These are phyloP conservation scores for Colletotrichum aenigma DNA, from an alignment of 2,329 filamentous ascomycete species.

Conservation along the genomic window DNA sequence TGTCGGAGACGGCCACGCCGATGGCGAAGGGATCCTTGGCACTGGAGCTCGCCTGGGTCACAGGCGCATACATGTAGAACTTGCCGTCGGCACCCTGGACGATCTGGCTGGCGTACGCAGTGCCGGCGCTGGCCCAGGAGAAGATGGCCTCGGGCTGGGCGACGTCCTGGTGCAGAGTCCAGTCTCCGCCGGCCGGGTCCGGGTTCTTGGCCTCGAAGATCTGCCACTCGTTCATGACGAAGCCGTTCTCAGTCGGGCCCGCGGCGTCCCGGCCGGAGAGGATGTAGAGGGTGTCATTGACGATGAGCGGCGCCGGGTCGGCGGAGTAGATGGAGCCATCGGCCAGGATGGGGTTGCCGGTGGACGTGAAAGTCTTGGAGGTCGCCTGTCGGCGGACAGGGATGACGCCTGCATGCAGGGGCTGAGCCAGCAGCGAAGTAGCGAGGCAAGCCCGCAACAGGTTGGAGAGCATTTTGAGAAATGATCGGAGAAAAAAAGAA, in stretches of 20 bases:
- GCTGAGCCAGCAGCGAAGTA: slow-evolving; percentile 4
- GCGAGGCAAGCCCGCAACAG: background rate
- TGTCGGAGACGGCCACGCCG: slow-evolving; percentile 39
- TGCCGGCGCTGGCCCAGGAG: slow-evolving; percentile 35
- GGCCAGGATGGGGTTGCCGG: slow-evolving; percentile 40
- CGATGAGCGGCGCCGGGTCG: slow-evolving; percentile 41
- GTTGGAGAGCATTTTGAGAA: background rate
- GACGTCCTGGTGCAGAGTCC: slow-evolving; percentile 35
- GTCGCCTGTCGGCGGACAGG: slow-evolving; percentile 13
- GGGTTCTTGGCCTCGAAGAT: slow-evolving; percentile 33
- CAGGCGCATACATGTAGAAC: slow-evolving; percentile 41
- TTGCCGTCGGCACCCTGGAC: slow-evolving; percentile 35
- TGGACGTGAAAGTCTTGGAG: slow-evolving; percentile 28
- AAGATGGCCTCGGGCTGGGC: slow-evolving; percentile 35
- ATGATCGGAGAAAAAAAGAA: background rate
- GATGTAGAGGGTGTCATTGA: slow-evolving; percentile 39
- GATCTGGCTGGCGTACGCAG: slow-evolving; percentile 39
- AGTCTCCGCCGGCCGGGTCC: slow-evolving; percentile 32
- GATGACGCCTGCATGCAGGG: background rate
- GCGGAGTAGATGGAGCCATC: slow-evolving; percentile 41
- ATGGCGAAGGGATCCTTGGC: slow-evolving; percentile 39
- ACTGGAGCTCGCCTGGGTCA: slow-evolving; percentile 29
- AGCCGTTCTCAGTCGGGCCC: slow-evolving; percentile 29
- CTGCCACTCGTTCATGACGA: slow-evolving; percentile 41
- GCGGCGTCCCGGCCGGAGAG: slow-evolving; percentile 38